A percentile compares a stretch with the other conserved stretches of the same genome.
Evolutionary conservation across 2,329 filamentous ascomycete species (phyloP).

Genomic region (Dothideomycetes sp.): DNA sequence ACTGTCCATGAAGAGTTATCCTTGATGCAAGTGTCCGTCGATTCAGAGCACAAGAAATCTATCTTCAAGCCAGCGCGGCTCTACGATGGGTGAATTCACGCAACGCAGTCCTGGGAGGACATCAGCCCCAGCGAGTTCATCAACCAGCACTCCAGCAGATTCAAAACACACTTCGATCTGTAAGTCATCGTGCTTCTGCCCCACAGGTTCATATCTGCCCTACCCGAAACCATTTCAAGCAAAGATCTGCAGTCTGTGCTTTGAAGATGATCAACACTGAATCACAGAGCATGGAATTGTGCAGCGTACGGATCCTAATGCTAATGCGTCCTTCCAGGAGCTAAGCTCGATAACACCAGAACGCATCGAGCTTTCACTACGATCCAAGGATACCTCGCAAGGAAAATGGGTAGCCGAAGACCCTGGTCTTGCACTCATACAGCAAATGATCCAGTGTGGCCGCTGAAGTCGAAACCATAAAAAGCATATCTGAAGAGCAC

Average conservation of each 20-base stretch:
- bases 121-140: conserved; percentile 37
- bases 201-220: too few relatives aligned
- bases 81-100: conserved; percentile 48
- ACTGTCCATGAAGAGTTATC: conserved; percentile 39
- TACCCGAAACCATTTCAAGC: too few relatives aligned
- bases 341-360: conserved; percentile 45
- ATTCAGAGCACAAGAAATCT: conserved; percentile 51
- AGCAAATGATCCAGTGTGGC: conserved; percentile 9
- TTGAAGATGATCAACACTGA: conserved; percentile 1
- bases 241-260: neutral
- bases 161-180: conserved; percentile 34
- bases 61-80: conserved; percentile 46
- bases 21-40: conserved; percentile 48
- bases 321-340: conserved; percentile 32
- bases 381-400: conserved; percentile 42
- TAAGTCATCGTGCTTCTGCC: conserved; percentile 11
- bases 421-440: conserved; percentile 41
- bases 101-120: conserved; percentile 38
- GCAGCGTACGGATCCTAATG: too few relatives aligned
- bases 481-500: too few relatives aligned
- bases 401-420: conserved; percentile 54
- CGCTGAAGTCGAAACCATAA: conserved; percentile 8
- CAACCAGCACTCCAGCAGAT: conserved; percentile 36
- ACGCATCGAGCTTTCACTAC: conserved; percentile 44
- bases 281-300: too few relatives aligned